These are phyloP conservation scores for Eucalyptus erythrocorys DNA, from an alignment of 345 rosid genomes.

Conservation along the genomic window DNA sequence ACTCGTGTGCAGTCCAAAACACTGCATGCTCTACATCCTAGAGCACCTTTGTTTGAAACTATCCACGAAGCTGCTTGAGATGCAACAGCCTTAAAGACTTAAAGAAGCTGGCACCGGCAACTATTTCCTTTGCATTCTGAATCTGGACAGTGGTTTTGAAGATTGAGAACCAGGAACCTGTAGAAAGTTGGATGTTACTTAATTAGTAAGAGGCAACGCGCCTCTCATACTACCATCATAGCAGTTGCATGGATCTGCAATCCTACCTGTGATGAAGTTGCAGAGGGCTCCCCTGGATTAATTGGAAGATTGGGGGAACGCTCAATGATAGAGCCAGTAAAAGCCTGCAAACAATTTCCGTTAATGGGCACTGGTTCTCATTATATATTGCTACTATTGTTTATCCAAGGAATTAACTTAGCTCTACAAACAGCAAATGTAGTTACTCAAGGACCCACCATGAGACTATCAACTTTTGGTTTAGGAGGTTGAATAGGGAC, in stretches of 20 bases:
- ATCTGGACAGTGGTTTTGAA: slow-evolving; percentile 72
- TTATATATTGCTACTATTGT: neutral
- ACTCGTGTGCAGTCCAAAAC: neutral
- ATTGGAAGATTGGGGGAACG: slow-evolving; percentile 19
- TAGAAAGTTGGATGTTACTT: neutral
- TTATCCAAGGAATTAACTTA: neutral
- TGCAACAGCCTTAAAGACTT: neutral
- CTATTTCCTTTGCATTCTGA: slow-evolving; percentile 67
- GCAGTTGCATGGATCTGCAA: neutral
- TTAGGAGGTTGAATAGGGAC: slow-evolving; percentile 19
- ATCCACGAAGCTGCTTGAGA: neutral
- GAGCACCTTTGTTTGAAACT: neutral
- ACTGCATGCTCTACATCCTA: neutral
- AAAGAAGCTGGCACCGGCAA: neutral
- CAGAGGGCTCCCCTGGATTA: slow-evolving; percentile 1
- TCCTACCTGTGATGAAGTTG: slow-evolving; percentile 37
- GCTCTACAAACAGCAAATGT: neutral
- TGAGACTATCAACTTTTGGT: slow-evolving; percentile 23
- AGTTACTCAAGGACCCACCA: slow-evolving; percentile 14
- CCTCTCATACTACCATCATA: neutral
- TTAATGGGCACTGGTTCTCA: neutral
- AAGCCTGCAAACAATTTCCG: slow-evolving; percentile 33
- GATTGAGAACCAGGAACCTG: slow-evolving; percentile 44
- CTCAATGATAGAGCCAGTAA: slow-evolving; percentile 68
- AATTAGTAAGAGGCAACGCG: neutral